These are phyloP conservation scores for Aspergillus diversus DNA, from an alignment of 495 filamentous ascomycete genomes.

Conservation along the genomic window DNA sequence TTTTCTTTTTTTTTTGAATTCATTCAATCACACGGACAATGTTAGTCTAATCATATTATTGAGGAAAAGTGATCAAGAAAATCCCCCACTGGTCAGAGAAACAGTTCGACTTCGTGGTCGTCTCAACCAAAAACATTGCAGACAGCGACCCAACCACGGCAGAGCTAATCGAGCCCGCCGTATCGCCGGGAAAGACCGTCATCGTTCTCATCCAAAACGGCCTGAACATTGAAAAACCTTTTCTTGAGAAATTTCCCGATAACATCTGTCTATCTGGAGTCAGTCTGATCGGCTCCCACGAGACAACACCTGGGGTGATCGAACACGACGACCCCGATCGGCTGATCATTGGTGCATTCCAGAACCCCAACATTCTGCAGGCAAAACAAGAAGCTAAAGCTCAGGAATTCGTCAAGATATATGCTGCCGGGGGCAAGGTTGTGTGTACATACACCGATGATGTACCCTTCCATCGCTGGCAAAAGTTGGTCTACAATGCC, in stretches of 20 bases:
- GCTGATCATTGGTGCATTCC: constrained; percentile 50
- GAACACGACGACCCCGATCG: constrained; percentile 46
- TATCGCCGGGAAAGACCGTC: constrained; percentile 48
- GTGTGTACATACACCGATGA: constrained; percentile 34
- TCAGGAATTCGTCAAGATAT: constrained; percentile 43
- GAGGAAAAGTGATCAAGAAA: constrained; percentile 21
- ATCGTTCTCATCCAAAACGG: constrained; percentile 67
- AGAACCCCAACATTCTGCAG: constrained; percentile 29
- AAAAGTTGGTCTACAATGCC: constrained; percentile 56
- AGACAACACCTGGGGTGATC: constrained; percentile 49
- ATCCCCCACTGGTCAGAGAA: constrained; percentile 44
- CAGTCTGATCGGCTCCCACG: constrained; percentile 51
- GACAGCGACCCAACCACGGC: constrained; percentile 44
- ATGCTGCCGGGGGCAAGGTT: constrained; percentile 36
- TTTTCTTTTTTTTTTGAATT: neutral
- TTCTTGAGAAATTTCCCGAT: constrained; percentile 30
- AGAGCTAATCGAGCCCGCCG: constrained; percentile 55
- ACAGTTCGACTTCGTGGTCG: constrained; percentile 54
- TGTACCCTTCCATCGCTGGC: constrained; percentile 48
- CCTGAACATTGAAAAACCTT: constrained; percentile 62
- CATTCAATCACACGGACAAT: constrained; percentile 16
- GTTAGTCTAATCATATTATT: neutral
- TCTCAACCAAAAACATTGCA: constrained; percentile 43
- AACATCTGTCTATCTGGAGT: constrained; percentile 59
- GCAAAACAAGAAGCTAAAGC: constrained; percentile 31